Evolutionary conservation across 257 asterid species (phyloP), one percentile per base, ranked within the genome.

Genomic region (Solanum dulcamara): DNA sequence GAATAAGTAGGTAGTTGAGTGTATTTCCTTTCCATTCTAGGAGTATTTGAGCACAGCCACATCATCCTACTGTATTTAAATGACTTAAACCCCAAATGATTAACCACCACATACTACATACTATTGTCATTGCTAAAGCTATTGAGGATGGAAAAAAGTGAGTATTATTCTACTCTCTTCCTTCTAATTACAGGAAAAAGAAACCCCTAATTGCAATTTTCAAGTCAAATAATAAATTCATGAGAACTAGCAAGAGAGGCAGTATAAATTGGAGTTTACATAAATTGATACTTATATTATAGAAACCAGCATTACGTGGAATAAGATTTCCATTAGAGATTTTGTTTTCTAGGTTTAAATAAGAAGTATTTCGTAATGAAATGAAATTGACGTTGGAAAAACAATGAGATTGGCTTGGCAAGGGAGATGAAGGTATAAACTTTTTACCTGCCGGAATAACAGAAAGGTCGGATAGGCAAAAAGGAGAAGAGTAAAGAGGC

Each of bases 361-460:
- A 28, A 15, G 22, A 28, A 28, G 32, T 64, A 64, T 64, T 4
- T 64, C 17, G 5, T 62, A 71, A 71, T 40, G 22, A n/a, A 40
- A 38, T 38, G 53, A 72, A 70, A 72, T 22, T 5, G 48, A 33
- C 46, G 48, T 70, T 35, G 9, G 3, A 12, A 40, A 70, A 33
- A 33, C 68, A 60, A 60, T 7, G 24, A 17, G 59, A 51, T 51
- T 18, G 59, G 59, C 59, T 51, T 51, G 59, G 4, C 10, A 51
- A 51, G 24, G 4, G 2, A 51, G 59, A 51, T 0, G 59, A 51
- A 80, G 33, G 37, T 74, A 28, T 72, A 81, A 75, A n/a, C n/a
- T n/a, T n/a, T 28, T 8, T 86, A 94, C 99, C 97, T 88, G 93
- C 17, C 81, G 84, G 87, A 92, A 71, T 77, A 88, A 53, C 18